phyloP scores from a whole-genome alignment of 805 yeast genomes.

The Ogataea glucozyma region DNA sequence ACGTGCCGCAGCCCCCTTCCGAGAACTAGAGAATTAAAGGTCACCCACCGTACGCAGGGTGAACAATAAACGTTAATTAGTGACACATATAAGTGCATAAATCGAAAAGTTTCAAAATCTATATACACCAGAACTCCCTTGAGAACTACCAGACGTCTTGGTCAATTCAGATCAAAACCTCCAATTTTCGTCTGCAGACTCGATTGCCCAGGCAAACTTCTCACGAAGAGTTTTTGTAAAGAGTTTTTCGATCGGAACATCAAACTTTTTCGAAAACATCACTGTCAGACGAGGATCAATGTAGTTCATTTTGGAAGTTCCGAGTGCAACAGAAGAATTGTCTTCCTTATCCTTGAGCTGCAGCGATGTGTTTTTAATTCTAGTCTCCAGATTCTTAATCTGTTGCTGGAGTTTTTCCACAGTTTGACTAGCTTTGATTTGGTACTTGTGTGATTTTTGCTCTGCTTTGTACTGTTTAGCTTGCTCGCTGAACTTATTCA shows the following conservation, averaged over 20 bases:
- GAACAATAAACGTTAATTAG: too few relatives aligned
- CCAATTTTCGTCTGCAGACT: conserved; percentile 87
- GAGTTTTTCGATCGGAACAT: conserved; percentile 89
- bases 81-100: not conserved
- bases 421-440: conserved; percentile 49
- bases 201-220: conserved; percentile 95
- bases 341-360: conserved; percentile 92
- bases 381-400: conserved; percentile 66
- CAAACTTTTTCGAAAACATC: conserved; percentile 79
- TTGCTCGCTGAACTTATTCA: conserved; percentile 54
- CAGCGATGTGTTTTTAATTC: conserved; percentile 66
- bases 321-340: conserved; percentile 87
- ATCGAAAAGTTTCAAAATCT: not conserved
- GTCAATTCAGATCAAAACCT: conserved; percentile 53
- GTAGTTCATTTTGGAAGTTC: conserved; percentile 92
- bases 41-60: too few relatives aligned
- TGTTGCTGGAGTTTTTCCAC: conserved; percentile 74
- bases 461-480: conserved; percentile 57
- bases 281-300: conserved; percentile 93
- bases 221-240: conserved; percentile 90
- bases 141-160: too few relatives aligned
- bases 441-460: conserved; percentile 57
- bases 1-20: not conserved
- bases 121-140: not conserved
- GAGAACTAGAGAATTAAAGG: too few relatives aligned